Conservation (phyloP, 106 monocot genomes). For the Phalaenopsis equestris region DNA sequence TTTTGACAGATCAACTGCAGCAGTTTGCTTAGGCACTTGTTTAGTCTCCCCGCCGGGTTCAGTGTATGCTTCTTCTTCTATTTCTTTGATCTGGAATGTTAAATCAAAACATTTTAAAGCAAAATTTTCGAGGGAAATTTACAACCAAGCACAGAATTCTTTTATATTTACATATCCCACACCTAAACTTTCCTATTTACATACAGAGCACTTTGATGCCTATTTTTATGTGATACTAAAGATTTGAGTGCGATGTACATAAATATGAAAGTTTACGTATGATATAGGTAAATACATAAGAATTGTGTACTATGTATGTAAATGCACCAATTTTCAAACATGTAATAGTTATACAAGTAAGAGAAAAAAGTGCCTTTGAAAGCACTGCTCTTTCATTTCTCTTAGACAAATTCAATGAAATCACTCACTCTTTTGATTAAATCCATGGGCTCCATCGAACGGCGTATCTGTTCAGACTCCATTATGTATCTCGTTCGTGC, state of each 20-base stretch:
- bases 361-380: too few relatives aligned
- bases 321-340: neutral
- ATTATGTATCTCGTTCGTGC: conserved; percentile 35
- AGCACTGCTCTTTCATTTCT: neutral
- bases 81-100: conserved; percentile 52
- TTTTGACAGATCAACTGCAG: conserved; percentile 84
- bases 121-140: neutral
- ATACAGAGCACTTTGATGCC: too few relatives aligned
- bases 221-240: too few relatives aligned
- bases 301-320: too few relatives aligned
- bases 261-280: too few relatives aligned
- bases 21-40: conserved; percentile 44
- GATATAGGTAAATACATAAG: too few relatives aligned
- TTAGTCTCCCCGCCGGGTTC: conserved; percentile 32
- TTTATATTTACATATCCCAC: too few relatives aligned
- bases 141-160: neutral
- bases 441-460: conserved; percentile 59
- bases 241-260: too few relatives aligned
- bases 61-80: conserved; percentile 47
- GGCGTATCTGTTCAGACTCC: conserved; percentile 76
- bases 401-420: neutral
- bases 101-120: conserved; percentile 6
- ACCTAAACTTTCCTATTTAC: too few relatives aligned
- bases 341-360: too few relatives aligned
- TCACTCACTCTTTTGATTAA: conserved; percentile 75